Base-by-base conservation (phyloP, 768 basidiomycete species). In the Lactarius quietus region DNA sequence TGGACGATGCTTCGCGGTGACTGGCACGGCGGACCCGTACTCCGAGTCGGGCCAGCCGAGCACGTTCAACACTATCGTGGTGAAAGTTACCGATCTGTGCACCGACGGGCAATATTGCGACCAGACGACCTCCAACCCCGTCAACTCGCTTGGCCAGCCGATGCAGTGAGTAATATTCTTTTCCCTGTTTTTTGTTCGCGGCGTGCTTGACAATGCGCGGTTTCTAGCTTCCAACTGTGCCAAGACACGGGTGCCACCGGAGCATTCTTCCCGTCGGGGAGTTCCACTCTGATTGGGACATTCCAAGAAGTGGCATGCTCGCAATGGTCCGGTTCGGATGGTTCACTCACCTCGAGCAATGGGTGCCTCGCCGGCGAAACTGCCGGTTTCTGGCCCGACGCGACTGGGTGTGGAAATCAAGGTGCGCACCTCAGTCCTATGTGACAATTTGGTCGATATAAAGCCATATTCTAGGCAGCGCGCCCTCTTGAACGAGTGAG, bases 41-140 rank as follows among this genome's bases (percentile, higher is more conserved):
- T 80, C 83, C 23, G 82, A 83, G 84, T 69, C 72, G 84, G 83
- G 12, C 82, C 84, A n/a, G n/a, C n/a, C n/a, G n/a, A n/a, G n/a
- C n/a, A n/a, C n/a, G n/a, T 84, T 84, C 76, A 36, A 36, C 12
- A 9, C 6, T 12, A 36, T 36, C 38, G 38, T 38, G 10, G 38
- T 38, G 38, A 38, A 38, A 15, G 38, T 38, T 41, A 78, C 74
- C 28, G 76, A 80, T 70, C 63, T 78, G 62, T 80, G 83, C 72
- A 84, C 85, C 3, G 76, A 70, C 65, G 69, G 79, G 73, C 78
- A 79, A 72, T 86, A 80, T 81, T 87, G 85, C 66, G 82, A 82
- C 3, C 84, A 85, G 75, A 77, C 39, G 18, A 6, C 6, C 39
- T 4, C 39, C 17, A 18, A 41, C 39, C 39, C 38, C 10, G 10